phyloP scores from a whole-genome alignment of 2,329 filamentous ascomycete species.

The Penicillium sp. region DNA sequence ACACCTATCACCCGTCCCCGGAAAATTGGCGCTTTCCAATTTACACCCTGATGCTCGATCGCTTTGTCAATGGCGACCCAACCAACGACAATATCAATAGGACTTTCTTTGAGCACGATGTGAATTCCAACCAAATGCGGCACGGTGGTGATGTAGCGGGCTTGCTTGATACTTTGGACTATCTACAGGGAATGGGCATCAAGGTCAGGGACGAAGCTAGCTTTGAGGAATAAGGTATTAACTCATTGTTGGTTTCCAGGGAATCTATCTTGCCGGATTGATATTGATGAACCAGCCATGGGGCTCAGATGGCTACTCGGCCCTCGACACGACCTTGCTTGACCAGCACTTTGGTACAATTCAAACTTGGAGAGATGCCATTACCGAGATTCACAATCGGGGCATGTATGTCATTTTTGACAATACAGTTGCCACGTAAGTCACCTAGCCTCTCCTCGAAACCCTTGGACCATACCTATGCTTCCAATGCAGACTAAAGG shows the following conservation, averaged over 20 bases:
- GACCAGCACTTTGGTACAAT: constrained; percentile 61
- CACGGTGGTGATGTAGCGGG: constrained; percentile 59
- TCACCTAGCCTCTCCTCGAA: constrained; percentile 1
- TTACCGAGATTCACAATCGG: constrained; percentile 57
- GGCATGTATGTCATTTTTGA: constrained; percentile 64
- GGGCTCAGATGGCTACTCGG: constrained; percentile 57
- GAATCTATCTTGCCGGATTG: constrained; percentile 60
- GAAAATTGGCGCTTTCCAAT: constrained; percentile 62
- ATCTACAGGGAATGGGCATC: constrained; percentile 61
- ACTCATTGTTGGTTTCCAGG: constrained; percentile 33
- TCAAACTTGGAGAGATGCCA: constrained; percentile 53
- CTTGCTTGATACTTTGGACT: constrained; percentile 58
- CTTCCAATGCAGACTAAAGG: neutral
- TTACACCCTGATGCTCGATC: constrained; percentile 61
- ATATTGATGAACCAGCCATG: constrained; percentile 62
- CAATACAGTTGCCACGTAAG: constrained; percentile 61
- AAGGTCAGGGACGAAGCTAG: constrained; percentile 40
- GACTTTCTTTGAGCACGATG: constrained; percentile 58
- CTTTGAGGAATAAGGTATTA: neutral
- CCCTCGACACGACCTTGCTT: constrained; percentile 59
- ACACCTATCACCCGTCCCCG: constrained; percentile 53
- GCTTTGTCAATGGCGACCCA: constrained; percentile 62
- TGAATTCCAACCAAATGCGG: constrained; percentile 58
- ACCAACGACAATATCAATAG: constrained; percentile 60
- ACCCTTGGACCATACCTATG: neutral